These are phyloP conservation scores for Chytriomyces sp. DNA, from an alignment of 192 early-diverging fungal species.

Conservation along the genomic window DNA sequence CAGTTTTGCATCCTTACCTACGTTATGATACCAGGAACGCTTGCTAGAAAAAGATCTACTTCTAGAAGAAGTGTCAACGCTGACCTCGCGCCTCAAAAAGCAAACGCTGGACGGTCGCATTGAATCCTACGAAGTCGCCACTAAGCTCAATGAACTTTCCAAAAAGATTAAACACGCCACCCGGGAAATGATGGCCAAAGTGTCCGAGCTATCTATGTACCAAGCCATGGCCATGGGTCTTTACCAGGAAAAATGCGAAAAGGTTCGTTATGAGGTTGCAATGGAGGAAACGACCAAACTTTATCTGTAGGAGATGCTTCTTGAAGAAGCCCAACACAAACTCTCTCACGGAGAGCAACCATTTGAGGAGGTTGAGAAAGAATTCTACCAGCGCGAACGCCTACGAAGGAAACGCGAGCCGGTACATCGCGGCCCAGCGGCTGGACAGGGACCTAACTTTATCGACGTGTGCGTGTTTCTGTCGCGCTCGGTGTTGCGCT, in stretches of 20 bases:
- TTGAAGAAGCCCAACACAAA: slow-evolving; percentile 45
- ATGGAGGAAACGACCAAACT: neutral
- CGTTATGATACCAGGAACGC: slow-evolving; percentile 44
- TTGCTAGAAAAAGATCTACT: slow-evolving; percentile 64
- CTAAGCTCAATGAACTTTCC: slow-evolving; percentile 56
- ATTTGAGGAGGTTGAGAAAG: slow-evolving; percentile 49
- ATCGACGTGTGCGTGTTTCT: slow-evolving; percentile 49
- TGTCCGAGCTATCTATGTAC: slow-evolving; percentile 66
- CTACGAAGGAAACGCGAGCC: slow-evolving; percentile 33
- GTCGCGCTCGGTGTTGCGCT: neutral
- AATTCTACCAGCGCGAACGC: slow-evolving; percentile 48
- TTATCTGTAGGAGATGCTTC: slow-evolving; percentile 42
- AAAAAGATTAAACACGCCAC: slow-evolving; percentile 56
- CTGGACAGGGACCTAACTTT: slow-evolving; percentile 38
- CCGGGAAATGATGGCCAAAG: slow-evolving; percentile 57
- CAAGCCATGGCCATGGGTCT: slow-evolving; percentile 60
- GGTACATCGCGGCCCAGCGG: slow-evolving; percentile 28
- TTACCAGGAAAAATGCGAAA: slow-evolving; percentile 62
- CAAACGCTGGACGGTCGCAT: slow-evolving; percentile 51
- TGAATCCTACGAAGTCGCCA: slow-evolving; percentile 47
- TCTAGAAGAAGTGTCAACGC: slow-evolving; percentile 53
- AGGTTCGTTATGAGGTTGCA: slow-evolving; percentile 30
- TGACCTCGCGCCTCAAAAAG: slow-evolving; percentile 53
- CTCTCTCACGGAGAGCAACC: slow-evolving; percentile 48
- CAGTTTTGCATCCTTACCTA: neutral